phyloP scores from a whole-genome alignment of 2,329 filamentous ascomycete genomes.

The Aspergillus calidoustus region DNA sequence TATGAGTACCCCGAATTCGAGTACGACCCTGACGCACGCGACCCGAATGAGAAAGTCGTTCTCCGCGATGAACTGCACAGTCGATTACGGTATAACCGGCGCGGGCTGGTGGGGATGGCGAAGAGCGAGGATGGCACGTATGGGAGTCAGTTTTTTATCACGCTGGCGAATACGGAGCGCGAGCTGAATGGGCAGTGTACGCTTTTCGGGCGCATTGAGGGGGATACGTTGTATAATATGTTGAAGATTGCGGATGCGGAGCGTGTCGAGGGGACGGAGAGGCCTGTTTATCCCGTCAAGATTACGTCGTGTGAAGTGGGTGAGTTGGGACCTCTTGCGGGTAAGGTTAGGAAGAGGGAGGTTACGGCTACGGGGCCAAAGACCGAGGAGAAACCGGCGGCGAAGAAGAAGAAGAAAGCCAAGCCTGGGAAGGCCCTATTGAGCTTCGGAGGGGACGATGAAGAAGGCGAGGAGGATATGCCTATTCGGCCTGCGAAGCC shows the following conservation, averaged over 20 bases:
- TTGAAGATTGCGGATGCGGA: slow-evolving; percentile 92
- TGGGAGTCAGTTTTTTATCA: slow-evolving; percentile 97
- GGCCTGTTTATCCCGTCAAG: slow-evolving; percentile 83
- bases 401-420: slow-evolving; percentile 48
- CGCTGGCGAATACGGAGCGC: slow-evolving; percentile 75
- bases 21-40: slow-evolving; percentile 59
- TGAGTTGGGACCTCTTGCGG: slow-evolving; percentile 51
- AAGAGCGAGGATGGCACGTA: slow-evolving; percentile 76
- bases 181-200: slow-evolving; percentile 91
- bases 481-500: slow-evolving; percentile 47
- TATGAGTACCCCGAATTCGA: slow-evolving; percentile 71
- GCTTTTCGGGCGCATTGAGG: slow-evolving; percentile 87
- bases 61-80: slow-evolving; percentile 92
- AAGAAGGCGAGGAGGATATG: slow-evolving; percentile 46
- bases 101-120: slow-evolving; percentile 93
- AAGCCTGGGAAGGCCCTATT: slow-evolving; percentile 48
- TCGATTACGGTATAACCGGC: slow-evolving; percentile 86
- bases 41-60: slow-evolving; percentile 58
- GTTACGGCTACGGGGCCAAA: slow-evolving; percentile 36
- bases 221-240: slow-evolving; percentile 94
- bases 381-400: slow-evolving; percentile 33
- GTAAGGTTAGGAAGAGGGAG: slow-evolving; percentile 50
- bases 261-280: slow-evolving; percentile 75
- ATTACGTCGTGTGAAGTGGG: slow-evolving; percentile 59
- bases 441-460: slow-evolving; percentile 54